Base-by-base conservation (phyloP, 2,329 filamentous ascomycete genomes). In the Trichothecium roseum region DNA sequence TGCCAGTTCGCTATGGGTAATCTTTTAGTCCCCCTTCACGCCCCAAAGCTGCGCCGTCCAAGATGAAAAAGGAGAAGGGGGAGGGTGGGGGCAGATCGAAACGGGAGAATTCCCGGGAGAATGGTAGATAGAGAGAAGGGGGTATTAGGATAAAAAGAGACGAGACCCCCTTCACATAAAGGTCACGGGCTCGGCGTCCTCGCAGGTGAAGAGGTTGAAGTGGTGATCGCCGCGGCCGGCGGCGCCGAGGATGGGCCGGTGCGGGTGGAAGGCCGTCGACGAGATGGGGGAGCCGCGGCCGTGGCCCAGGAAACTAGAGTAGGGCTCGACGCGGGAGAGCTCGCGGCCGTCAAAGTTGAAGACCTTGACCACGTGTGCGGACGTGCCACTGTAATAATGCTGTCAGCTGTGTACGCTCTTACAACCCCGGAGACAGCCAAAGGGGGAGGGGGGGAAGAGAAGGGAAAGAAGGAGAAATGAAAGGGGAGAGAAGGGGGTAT, bases 181-280 rank as follows among this genome's bases (percentile, higher is more conserved):
- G 10, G 17, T 16, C 14, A 37, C 26, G 18, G 36, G 18, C 12
- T 64, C 60, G 16, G 59, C 49, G 47, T 69, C 68, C 41, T 76
- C 72, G 57, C 82, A 87, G 22, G 75, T 78, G 51, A 89, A 93
- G 18, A 96, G 68, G 55, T 94, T 95, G 51, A 98, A 79, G 54
- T 95, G 84, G 40, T 88, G 77, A 53, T 95, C 88, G 37, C 87
- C 84, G 30, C 85, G 71, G 4, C 87, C 84, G 2, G 88, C 84
- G 49, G 84, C 91, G 26, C 86, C 88, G 42, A 98, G 71, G 57
- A 95, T 80, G 62, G 94, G 88, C 35, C 83, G 78, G 57, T 98
- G 91, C 1, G 91, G 91, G 60, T 98, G 91, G 66, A 96, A 98
- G 1, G 88, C 83, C 8, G 89, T 94, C 26, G 84, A 75, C 3